These are phyloP conservation scores for Rhizopogon roseolus DNA, from an alignment of 768 basidiomycete species.

Conservation along the genomic window DNA sequence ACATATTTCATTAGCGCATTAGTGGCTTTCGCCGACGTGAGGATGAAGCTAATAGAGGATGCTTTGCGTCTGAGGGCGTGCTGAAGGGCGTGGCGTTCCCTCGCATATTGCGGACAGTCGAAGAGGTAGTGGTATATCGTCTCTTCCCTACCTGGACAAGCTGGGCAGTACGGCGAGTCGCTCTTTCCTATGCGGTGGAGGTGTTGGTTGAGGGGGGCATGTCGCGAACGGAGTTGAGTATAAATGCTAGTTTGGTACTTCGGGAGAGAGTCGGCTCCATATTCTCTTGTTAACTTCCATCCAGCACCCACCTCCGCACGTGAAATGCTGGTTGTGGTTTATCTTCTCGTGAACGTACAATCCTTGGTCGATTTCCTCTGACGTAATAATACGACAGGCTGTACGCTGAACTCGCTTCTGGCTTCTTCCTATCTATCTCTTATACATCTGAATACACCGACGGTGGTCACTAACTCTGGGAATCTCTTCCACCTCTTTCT, in stretches of 20 bases:
- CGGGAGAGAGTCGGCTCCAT: not conserved
- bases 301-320: no score
- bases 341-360: no score
- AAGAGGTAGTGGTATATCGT: constrained; percentile 26
- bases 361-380: no score
- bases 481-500: no score
- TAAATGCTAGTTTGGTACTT: constrained; percentile 18
- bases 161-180: constrained; percentile 21
- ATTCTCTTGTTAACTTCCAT: no score
- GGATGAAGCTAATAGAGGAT: constrained; percentile 1
- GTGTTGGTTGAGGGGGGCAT: constrained; percentile 25
- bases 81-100: not conserved
- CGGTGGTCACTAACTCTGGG: no score
- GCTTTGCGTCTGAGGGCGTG: not conserved
- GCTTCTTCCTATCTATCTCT: no score
- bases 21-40: not conserved
- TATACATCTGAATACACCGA: no score
- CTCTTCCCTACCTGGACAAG: constrained; percentile 19
- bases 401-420: no score
- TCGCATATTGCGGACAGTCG: constrained; percentile 19
- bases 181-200: constrained; percentile 21
- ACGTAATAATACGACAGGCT: no score
- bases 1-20: constrained; percentile 1
- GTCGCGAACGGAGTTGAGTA: constrained; percentile 27
- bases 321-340: no score